Base-by-base conservation (phyloP, 108 stramenopile species). In the Ochromonas danica region DNA sequence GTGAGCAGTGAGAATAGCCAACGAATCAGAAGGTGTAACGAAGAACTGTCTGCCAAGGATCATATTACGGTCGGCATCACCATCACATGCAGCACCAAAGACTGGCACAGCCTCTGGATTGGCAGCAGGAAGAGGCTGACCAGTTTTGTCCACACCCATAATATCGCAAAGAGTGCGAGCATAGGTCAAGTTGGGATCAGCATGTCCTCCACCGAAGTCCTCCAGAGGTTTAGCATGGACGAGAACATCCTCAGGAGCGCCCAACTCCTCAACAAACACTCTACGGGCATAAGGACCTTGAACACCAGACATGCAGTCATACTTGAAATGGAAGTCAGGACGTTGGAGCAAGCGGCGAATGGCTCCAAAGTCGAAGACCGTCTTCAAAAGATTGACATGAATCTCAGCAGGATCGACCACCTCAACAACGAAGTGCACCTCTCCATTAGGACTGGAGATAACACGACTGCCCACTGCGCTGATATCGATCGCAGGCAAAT, bases 41-140 rank as follows among this genome's bases (percentile, higher is more conserved):
- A 99, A 99, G 92, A 98, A 99, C 41, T 93, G 89, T 30, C 87
- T 84, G 61, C 99, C 99, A 61, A 98, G 93, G 83, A 99, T 97
- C 99, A 99, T 98, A 92, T 99, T 99, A 2, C 99, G 91, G 78
- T 99, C 99, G 71, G 94, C 99, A 87, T 99, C 99, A 27, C 99
- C 99, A 85, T 99, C 99, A 36, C 95, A 94, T 30, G 99, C 99
- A 30, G 97, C 97, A 70, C 99, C 99, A 81, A 99, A 98, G 71
- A 90, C 87, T 30, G 97, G 98, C 75, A 94, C 81, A 85, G 79
- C 71, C 36, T 31, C 2, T 36, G 38, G 43, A 42, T 27, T 74
- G 25, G 1, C 25, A 35, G 30, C 25, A 78, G 60, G 61, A 71
- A 96, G 91, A 80, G 89, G 89, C 61, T 80, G 72, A 25, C 97